Evolutionary conservation across 192 early-diverging fungal species (phyloP).

Genomic region (Coemansia sp.): DNA sequence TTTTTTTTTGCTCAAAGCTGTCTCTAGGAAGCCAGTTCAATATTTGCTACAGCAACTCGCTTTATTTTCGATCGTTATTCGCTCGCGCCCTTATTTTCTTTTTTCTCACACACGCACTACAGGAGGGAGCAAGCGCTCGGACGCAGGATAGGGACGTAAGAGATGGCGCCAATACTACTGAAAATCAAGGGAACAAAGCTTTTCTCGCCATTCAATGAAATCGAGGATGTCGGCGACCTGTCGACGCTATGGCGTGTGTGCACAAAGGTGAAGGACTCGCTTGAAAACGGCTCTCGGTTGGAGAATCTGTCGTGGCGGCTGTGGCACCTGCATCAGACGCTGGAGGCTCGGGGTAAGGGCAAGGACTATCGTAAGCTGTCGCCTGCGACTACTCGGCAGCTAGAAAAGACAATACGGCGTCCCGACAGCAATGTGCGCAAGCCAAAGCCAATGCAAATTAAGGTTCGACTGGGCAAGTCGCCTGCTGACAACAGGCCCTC

Average conservation of each 20-base stretch:
- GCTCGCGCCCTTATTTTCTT: too few relatives aligned
- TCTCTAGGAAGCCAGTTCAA: neutral
- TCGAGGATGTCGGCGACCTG: conserved; percentile 76
- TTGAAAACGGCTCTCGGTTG: conserved; percentile 79
- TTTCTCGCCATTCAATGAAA: conserved; percentile 72
- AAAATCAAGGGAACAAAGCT: conserved; percentile 76
- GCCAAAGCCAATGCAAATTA: conserved; percentile 58
- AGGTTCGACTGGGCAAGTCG: conserved; percentile 51
- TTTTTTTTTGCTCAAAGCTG: neutral
- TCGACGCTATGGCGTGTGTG: conserved; percentile 80
- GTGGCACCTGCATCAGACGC: conserved; percentile 76
- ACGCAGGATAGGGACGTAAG: conserved; percentile 5
- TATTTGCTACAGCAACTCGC: neutral
- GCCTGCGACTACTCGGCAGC: conserved; percentile 60
- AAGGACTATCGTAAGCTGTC: conserved; percentile 63
- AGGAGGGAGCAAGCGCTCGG: neutral
- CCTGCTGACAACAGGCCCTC: conserved; percentile 22
- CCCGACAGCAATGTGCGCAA: conserved; percentile 29
- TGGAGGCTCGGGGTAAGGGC: conserved; percentile 59
- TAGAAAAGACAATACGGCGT: conserved; percentile 56
- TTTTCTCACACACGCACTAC: neutral
- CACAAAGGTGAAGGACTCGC: conserved; percentile 81
- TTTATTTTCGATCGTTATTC: neutral
- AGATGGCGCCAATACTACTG: conserved; percentile 70
- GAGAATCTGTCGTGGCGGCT: conserved; percentile 87